phyloP scores from a whole-genome alignment of 1,284 basidiomycete genomes.

The Tilletiopsis washingtonensis region DNA sequence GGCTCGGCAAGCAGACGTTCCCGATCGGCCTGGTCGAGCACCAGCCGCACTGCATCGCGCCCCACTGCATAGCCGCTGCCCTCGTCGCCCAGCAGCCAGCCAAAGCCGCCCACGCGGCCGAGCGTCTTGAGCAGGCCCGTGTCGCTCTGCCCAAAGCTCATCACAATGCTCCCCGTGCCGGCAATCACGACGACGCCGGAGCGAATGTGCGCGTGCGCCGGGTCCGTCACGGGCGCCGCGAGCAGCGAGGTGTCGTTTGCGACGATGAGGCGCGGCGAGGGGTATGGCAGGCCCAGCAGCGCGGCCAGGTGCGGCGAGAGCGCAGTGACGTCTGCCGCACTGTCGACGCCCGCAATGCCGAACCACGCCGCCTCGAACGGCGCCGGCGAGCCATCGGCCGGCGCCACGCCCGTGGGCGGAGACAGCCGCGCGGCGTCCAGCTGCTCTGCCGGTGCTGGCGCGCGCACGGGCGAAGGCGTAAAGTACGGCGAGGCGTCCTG shows the following conservation, averaged over 20 bases:
- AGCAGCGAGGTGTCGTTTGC: constrained; percentile 29
- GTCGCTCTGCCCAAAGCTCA: constrained; percentile 9
- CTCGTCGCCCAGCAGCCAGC: constrained; percentile 33
- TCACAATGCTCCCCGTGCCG: constrained; percentile 33
- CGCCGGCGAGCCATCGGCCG: background rate
- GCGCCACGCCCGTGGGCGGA: background rate
- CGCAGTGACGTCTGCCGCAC: constrained; percentile 4
- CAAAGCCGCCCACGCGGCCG: constrained; percentile 21
- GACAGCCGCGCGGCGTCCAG: background rate
- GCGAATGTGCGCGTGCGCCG: background rate
- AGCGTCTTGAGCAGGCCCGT: constrained; percentile 6
- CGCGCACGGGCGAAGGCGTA: too few relatives aligned
- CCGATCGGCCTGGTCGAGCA: constrained; percentile 16
- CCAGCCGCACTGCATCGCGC: constrained; percentile 15
- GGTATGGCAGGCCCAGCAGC: constrained; percentile 7
- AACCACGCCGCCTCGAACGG: constrained; percentile 22
- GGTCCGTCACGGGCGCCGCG: constrained; percentile 13
- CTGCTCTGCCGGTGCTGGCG: too few relatives aligned
- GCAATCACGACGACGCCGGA: constrained; percentile 27
- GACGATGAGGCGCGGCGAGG: constrained; percentile 11
- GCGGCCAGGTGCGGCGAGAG: constrained; percentile 9
- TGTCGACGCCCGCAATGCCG: constrained; percentile 27
- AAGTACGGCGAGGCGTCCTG: too few relatives aligned
- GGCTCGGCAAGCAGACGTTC: constrained; percentile 8
- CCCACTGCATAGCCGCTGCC: constrained; percentile 25